Conservation (phyloP, 1,284 basidiomycete species). For the Marasmius fiardii region DNA sequence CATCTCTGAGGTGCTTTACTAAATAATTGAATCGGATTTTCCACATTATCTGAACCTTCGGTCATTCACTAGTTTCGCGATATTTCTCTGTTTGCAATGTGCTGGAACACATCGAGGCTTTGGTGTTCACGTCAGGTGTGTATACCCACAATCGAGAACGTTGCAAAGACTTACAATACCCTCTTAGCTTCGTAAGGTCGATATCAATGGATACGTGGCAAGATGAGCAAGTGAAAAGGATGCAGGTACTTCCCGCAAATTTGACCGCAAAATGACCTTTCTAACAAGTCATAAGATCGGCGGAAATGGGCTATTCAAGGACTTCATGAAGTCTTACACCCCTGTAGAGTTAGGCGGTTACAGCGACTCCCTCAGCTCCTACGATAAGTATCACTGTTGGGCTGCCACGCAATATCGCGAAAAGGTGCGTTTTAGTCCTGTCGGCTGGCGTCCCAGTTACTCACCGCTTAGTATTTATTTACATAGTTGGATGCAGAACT, state of each 20-base stretch:
- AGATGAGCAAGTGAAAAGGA: constrained; percentile 83
- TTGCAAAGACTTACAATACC: constrained; percentile 1
- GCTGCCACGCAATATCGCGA: constrained; percentile 89
- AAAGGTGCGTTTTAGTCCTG: constrained; percentile 56
- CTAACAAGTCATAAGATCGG: constrained; percentile 54
- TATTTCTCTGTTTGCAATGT: constrained; percentile 91
- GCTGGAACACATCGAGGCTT: constrained; percentile 87
- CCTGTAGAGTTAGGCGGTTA: constrained; percentile 75
- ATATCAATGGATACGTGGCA: constrained; percentile 97
- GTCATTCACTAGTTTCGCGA: constrained; percentile 56
- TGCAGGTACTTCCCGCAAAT: constrained; percentile 61
- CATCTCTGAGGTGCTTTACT: constrained; percentile 11
- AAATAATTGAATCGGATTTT: constrained; percentile 1
- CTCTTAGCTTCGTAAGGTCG: constrained; percentile 80
- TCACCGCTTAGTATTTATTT: neutral
- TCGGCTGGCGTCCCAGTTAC: constrained; percentile 6
- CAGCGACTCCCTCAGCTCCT: constrained; percentile 61
- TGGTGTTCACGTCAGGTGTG: constrained; percentile 81
- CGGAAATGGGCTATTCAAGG: constrained; percentile 78
- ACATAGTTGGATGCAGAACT: constrained; percentile 66
- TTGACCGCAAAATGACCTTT: constrained; percentile 5
- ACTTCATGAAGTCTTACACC: constrained; percentile 75
- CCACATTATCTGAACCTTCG: constrained; percentile 6
- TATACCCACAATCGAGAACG: constrained; percentile 8
- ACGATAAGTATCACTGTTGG: constrained; percentile 90